phyloP scores from a whole-genome alignment of 331 rosid genomes.

The Quercus lobata region DNA sequence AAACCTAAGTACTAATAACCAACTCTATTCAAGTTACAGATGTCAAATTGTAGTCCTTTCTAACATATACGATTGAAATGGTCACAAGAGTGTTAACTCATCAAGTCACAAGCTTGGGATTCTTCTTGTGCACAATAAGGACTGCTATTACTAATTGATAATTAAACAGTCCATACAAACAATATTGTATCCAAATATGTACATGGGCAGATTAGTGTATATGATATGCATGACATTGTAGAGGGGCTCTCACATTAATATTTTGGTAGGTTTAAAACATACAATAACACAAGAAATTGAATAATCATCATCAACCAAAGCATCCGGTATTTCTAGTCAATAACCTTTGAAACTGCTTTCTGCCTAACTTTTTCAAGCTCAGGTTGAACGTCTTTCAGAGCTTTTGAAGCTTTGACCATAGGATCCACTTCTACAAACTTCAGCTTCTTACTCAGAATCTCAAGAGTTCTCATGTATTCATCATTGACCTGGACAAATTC shows the following conservation, averaged over 20 bases:
- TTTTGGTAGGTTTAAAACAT: neutral
- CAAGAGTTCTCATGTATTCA: slow-evolving; percentile 91
- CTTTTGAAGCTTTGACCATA: slow-evolving; percentile 86
- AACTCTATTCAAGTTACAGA: neutral
- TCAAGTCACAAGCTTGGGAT: neutral
- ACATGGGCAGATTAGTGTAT: neutral
- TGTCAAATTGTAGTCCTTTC: neutral
- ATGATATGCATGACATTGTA: slow-evolving; percentile 8
- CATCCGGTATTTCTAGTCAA: neutral
- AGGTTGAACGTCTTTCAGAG: slow-evolving; percentile 93
- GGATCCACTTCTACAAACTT: slow-evolving; percentile 86
- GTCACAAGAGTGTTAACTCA: neutral
- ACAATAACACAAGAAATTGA: neutral
- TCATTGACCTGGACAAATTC: slow-evolving; percentile 74
- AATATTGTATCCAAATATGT: neutral
- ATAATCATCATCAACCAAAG: neutral
- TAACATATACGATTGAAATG: neutral
- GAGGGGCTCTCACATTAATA: neutral
- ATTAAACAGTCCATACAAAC: neutral
- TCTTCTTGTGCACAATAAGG: neutral
- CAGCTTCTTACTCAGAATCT: slow-evolving; percentile 84
- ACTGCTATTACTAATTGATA: neutral
- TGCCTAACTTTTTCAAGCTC: slow-evolving; percentile 95
- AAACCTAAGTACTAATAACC: neutral
- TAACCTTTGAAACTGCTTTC: slow-evolving; percentile 92